A percentile compares a stretch with the other conserved stretches of the same genome.
Conservation (phyloP, 345 rosid genomes). For the Psidium friedrichsthalianum region DNA sequence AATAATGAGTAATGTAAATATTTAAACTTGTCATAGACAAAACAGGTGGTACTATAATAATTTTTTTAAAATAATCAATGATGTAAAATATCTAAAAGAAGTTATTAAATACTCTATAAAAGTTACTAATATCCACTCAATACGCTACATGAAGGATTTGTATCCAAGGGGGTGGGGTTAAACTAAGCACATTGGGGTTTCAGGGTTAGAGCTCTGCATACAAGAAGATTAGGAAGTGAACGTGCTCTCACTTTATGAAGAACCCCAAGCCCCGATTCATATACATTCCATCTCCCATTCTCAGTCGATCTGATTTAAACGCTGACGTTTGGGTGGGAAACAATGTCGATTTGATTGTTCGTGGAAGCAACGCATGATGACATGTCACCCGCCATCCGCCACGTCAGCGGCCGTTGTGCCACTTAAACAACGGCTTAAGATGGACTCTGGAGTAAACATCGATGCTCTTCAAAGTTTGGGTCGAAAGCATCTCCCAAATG, state of each 20-base stretch:
- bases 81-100: too few relatives aligned
- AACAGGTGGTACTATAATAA: too few relatives aligned
- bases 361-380: neutral
- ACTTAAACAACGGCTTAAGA: neutral
- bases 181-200: too few relatives aligned
- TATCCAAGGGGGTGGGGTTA: too few relatives aligned
- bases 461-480: neutral
- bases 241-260: neutral
- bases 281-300: neutral
- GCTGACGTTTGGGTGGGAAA: accelerated
- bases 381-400: neutral
- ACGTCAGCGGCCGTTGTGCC: neutral
- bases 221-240: neutral
- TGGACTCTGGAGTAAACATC: neutral
- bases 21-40: too few relatives aligned
- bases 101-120: too few relatives aligned
- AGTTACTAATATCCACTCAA: too few relatives aligned
- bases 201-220: too few relatives aligned
- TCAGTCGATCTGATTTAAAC: neutral
- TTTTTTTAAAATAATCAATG: too few relatives aligned
- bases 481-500: neutral
- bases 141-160: too few relatives aligned
- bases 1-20: too few relatives aligned
- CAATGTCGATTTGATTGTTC: accelerated
- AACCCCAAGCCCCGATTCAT: neutral